Evolutionary conservation across 106 monocot genomes (phyloP), one percentile per base, ranked within the genome.

Genomic region (Chionographis japonica): DNA sequence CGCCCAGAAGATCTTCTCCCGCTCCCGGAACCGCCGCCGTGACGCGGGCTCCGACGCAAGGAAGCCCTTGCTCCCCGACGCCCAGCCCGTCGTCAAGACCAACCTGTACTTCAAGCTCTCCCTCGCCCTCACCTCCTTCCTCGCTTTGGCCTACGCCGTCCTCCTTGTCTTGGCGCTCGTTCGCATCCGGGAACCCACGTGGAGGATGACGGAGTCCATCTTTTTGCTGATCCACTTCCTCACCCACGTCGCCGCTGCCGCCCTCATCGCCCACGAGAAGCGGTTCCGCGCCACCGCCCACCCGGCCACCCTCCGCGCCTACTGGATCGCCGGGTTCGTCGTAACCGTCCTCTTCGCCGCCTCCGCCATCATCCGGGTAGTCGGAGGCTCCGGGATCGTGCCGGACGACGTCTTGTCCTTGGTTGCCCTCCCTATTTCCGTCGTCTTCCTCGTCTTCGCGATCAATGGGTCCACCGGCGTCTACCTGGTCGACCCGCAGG

Each of bases 191-290:
- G 38, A 12, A 8, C 42, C 65, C 4, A 7, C 12, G 54, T 72
- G 74, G 74, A 36, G 66, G 11, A 20, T 69, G 60, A 50, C 38
- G 4, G 69, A 72, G 62, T 36, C 64, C 12, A 8, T 61, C 12
- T 82, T 86, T 56, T 66, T 88, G 7, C 52, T 49, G 13, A 51
- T 84, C 43, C 86, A 89, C 37, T 73, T 76, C 66, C 66, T 83
- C 11, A 53, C 82, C 2, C 76, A 71, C 54, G 50, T 83, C 49
- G 69, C 76, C 69, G 75, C 76, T 37, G 69, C 89, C 18, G 84
- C 72, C 8, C 36, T 92, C 13, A 55, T 92, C 54, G 84, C 67
- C 11, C 88, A 89, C 80, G 86, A 88, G 76, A 86, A 84, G 75
- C 79, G 84, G 37, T 84, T 91, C 65, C 59, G 65, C 18, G 80